Evolutionary conservation across 2,329 filamentous ascomycete species (phyloP).

Genomic region (Blumeria hordei): DNA sequence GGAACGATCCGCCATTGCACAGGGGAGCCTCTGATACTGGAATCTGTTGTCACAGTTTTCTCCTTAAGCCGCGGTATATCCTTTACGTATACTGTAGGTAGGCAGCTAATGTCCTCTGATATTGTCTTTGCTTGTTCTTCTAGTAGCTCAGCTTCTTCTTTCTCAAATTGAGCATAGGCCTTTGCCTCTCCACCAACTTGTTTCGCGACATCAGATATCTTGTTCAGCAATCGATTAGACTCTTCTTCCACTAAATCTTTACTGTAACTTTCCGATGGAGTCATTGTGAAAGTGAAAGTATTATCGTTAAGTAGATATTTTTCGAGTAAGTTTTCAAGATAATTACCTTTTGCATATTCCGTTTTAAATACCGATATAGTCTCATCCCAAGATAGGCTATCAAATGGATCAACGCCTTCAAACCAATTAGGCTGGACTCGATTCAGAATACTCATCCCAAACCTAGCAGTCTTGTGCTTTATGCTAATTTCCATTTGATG

Average conservation of each 20-base stretch:
- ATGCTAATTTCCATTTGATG: conserved; percentile 83
- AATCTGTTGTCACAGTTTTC: conserved; percentile 31
- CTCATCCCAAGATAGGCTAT: conserved; percentile 77
- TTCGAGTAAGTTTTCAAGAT: conserved; percentile 63
- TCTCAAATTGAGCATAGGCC: conserved; percentile 46
- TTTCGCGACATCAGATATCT: conserved; percentile 46
- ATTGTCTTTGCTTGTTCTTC: conserved; percentile 65
- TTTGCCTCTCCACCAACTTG: conserved; percentile 46
- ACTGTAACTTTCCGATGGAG: conserved; percentile 52
- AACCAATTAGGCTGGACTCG: conserved; percentile 85
- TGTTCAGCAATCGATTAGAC: conserved; percentile 42
- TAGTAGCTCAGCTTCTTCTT: conserved; percentile 58
- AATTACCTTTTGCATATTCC: conserved; percentile 48
- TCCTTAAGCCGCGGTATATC: conserved; percentile 71
- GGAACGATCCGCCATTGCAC: conserved; percentile 81
- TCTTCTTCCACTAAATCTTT: conserved; percentile 58
- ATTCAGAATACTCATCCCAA: conserved; percentile 77
- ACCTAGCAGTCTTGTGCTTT: conserved; percentile 91
- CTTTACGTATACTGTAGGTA: conserved; percentile 68
- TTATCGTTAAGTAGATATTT: conserved; percentile 80
- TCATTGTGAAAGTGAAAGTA: conserved; percentile 83
- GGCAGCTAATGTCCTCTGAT: conserved; percentile 60
- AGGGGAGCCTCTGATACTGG: conserved; percentile 37
- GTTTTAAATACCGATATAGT: conserved; percentile 63
- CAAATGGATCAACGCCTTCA: conserved; percentile 78